Percentiles rank a stretch among this genome's conserved stretches.
Evolutionary conservation across 257 asterid genomes (phyloP).

Genomic region (Ballota nigra): DNA sequence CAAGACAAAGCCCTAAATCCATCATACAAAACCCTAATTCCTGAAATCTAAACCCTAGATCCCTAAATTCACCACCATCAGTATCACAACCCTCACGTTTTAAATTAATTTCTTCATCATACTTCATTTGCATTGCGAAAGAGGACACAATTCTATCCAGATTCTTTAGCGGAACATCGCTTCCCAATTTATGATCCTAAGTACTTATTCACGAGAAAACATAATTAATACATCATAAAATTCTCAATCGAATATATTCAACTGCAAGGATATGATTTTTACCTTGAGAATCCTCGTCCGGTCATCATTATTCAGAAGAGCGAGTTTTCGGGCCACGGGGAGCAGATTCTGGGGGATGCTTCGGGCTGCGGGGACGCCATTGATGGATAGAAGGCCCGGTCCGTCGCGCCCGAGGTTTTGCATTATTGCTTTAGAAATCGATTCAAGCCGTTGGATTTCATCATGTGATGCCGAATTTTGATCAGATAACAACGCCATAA

Average conservation of each 20-base stretch:
- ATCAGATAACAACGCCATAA: constrained; percentile 40
- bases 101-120: constrained; percentile 32
- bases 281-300: constrained; percentile 83
- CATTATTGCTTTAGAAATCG: constrained; percentile 40
- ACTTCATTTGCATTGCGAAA: constrained; percentile 79
- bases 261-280: neutral
- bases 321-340: constrained; percentile 75
- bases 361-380: constrained; percentile 56
- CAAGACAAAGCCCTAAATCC: constrained; percentile 73
- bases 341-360: constrained; percentile 50
- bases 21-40: constrained; percentile 72
- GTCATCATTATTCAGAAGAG: constrained; percentile 53
- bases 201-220: constrained; percentile 2
- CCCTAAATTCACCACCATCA: constrained; percentile 38
- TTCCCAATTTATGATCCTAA: constrained; percentile 83
- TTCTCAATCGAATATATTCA: neutral
- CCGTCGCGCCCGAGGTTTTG: constrained; percentile 76
- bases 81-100: constrained; percentile 16
- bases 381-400: constrained; percentile 75
- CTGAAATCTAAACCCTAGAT: constrained; percentile 49
- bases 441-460: constrained; percentile 44
- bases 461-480: constrained; percentile 28
- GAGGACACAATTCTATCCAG: constrained; percentile 74
- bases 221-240: neutral
- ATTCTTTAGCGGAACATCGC: constrained; percentile 77